phyloP scores from a whole-genome alignment of 2,329 filamentous ascomycete genomes.

The Diaporthe helianthi region DNA sequence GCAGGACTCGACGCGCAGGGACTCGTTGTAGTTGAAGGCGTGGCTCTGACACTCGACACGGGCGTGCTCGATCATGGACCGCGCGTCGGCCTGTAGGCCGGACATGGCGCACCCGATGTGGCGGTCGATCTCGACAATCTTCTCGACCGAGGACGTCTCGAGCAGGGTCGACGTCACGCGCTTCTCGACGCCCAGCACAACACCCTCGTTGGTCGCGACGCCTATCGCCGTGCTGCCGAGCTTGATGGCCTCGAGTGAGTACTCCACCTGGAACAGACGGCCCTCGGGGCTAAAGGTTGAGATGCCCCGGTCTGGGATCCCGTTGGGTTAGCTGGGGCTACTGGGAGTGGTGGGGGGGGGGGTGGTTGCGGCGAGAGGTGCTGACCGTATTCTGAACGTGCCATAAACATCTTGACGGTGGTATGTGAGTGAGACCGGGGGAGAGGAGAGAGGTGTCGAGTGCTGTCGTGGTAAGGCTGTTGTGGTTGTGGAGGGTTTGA shows the following conservation, averaged over 20 bases:
- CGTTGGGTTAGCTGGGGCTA: constrained; percentile 24
- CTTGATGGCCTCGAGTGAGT: constrained; percentile 99
- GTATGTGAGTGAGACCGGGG: constrained; percentile 39
- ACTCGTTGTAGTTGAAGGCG: constrained; percentile 97
- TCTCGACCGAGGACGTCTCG: constrained; percentile 97
- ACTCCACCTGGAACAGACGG: constrained; percentile 99
- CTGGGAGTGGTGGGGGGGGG: constrained; percentile 52
- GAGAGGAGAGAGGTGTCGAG: not conserved
- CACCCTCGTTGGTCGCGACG: constrained; percentile 92
- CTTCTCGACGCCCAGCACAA: constrained; percentile 98
- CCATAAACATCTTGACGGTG: constrained; percentile 91
- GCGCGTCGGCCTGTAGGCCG: constrained; percentile 94
- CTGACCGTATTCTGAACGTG: constrained; percentile 99
- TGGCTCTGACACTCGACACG: constrained; percentile 97
- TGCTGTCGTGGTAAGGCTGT: not conserved
- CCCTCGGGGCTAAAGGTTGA: constrained; percentile 99
- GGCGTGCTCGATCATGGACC: constrained; percentile 97
- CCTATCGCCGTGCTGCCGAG: constrained; percentile 98
- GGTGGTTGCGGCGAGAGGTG: constrained; percentile 42
- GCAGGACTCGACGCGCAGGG: constrained; percentile 93
- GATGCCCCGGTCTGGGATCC: constrained; percentile 86
- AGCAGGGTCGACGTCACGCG: constrained; percentile 97
- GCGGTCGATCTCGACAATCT: constrained; percentile 99
- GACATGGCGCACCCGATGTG: constrained; percentile 99
- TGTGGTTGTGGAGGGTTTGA: not conserved